Conservation (phyloP, 768 basidiomycete species). For the Kwoniella bestiolae region DNA sequence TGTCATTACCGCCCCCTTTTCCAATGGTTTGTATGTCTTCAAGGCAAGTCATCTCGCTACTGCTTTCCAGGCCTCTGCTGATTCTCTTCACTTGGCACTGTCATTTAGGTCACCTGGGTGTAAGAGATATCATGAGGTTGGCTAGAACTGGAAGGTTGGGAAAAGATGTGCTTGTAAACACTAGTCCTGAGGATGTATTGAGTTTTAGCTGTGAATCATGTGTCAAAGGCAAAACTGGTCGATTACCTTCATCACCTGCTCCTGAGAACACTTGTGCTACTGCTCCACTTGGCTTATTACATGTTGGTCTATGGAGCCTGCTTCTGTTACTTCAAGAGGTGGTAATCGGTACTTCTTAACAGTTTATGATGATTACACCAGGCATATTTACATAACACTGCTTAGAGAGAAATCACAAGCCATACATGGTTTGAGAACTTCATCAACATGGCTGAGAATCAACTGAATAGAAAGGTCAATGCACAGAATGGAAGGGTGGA, state of each 20-base stretch:
- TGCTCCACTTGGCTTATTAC: not conserved
- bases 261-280: not conserved
- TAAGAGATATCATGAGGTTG: constrained; percentile 8
- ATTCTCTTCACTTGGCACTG: constrained; percentile 5
- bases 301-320: constrained; percentile 9
- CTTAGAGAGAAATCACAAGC: constrained; percentile 9
- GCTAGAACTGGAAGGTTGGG: constrained; percentile 7
- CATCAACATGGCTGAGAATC: constrained; percentile 12
- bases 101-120: constrained; percentile 4
- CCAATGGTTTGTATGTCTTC: constrained; percentile 1
- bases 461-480: constrained; percentile 17
- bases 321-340: constrained; percentile 4
- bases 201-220: not conserved
- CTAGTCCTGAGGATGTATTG: not conserved
- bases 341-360: constrained; percentile 12
- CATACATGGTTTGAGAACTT: not conserved
- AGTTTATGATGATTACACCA: constrained; percentile 8
- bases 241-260: constrained; percentile 1
- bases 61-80: not conserved
- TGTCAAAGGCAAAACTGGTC: constrained; percentile 4
- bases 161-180: constrained; percentile 2
- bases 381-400: not conserved
- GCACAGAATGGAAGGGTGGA: constrained; percentile 36
- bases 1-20: not conserved
- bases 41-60: constrained; percentile 11